Percentiles rank a stretch among this genome's conserved stretches.
These are phyloP conservation scores for Escallonia rubra DNA, from an alignment of 129 eudicot genomes.

Conservation along the genomic window DNA sequence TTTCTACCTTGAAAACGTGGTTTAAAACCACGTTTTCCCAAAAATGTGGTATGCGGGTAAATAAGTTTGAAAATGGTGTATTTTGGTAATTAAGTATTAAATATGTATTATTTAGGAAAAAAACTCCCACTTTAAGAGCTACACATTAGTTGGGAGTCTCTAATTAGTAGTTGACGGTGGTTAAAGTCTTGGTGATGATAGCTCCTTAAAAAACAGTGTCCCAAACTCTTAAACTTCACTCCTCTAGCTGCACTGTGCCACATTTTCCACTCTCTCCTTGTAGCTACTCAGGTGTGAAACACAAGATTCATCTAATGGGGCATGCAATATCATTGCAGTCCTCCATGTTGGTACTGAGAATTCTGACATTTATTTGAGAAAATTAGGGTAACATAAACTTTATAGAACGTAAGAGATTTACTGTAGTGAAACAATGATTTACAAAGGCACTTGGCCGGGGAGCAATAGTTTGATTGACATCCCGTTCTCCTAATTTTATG, in stretches of 20 bases:
- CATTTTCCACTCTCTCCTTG: background rate
- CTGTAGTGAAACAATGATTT: background rate
- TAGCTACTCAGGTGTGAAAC: slow-evolving; percentile 6
- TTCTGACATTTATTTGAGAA: background rate
- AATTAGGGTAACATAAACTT: background rate
- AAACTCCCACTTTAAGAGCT: background rate
- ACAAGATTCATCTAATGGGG: slow-evolving; percentile 16
- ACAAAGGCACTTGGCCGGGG: background rate
- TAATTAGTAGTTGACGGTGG: slow-evolving; percentile 4
- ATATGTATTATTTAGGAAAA: too few species aligned
- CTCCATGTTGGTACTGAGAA: background rate
- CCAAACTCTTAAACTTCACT: slow-evolving; percentile 16
- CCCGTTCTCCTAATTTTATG: background rate
- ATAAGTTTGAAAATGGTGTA: too few species aligned
- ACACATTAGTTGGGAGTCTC: background rate
- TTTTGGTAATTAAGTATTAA: too few species aligned
- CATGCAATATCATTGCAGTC: slow-evolving; percentile 18
- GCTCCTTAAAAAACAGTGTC: background rate
- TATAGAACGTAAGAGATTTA: background rate
- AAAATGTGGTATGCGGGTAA: too few species aligned
- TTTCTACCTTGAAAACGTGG: too few species aligned
- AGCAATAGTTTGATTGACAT: background rate
- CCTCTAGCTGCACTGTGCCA: background rate
- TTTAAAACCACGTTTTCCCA: too few species aligned
- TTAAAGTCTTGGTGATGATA: slow-evolving; percentile 1